Evolutionary conservation across 495 filamentous ascomycete species (phyloP), one percentile per base, ranked within the genome.

Genomic region (Parathielavia hyrcaniae): DNA sequence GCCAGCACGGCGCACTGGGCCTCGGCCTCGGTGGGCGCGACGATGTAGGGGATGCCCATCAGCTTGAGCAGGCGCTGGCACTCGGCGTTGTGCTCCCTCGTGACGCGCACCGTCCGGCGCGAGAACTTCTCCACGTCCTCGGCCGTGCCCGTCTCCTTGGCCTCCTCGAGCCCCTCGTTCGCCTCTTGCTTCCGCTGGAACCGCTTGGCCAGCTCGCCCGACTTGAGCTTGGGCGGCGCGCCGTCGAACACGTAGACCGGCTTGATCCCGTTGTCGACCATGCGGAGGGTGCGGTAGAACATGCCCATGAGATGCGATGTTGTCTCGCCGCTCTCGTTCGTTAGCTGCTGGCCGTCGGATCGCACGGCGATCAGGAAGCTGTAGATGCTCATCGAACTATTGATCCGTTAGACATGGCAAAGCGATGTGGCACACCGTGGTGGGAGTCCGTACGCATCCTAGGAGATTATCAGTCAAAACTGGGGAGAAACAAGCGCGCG

Each of bases 51-150:
- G 43, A 98, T 85, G 16, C 93, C 93, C 93, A 98, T 98, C 50
- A 96, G 75, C 67, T 86, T 91, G 58, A 98, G 73, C 40, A 98
- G 78, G 56, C 81, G 81, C 75, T 95, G 95, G 72, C 91, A 96
- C 65, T 98, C 93, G 9, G 83, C 85, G 66, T 97, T 98, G 68
- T 97, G 95, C 73, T 98, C 95, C 51, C 85, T 79, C 6, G 95
- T 97, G n/a, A 97, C 93, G 51, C 89, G 84, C 32, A 98, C 93
- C 0, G 91, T 97, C 13, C 93, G 79, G 32, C 93, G 76, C n/a
- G 89, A 91, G 76, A 97, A 98, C 77, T 96, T 97, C 74, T 98
- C 93, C 5, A 98, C 81, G 44, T 98, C 93, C 69, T 98, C 93
- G 7, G 91, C 89, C 0, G 92, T 97, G 59, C 93, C 93, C 0